These are phyloP conservation scores for Mortierella sp. DNA, from an alignment of 371 early-diverging fungal genomes.

Conservation along the genomic window DNA sequence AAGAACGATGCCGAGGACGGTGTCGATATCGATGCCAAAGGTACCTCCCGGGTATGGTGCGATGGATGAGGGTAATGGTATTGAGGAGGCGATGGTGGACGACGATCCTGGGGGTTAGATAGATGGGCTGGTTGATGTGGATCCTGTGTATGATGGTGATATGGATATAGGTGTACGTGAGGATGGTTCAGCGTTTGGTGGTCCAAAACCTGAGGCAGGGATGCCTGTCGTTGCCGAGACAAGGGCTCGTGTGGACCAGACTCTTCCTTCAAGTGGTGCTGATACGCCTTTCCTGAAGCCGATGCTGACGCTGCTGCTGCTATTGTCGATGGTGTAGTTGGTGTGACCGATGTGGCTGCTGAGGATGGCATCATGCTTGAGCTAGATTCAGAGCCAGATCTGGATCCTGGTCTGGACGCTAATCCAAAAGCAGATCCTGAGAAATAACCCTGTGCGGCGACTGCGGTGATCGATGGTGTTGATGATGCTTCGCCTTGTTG, in stretches of 20 bases:
- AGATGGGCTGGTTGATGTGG: not conserved
- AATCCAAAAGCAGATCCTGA: slow-evolving; percentile 12
- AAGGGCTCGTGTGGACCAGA: not conserved
- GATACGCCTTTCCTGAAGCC: not conserved
- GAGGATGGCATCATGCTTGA: slow-evolving; percentile 7
- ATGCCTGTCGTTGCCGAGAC: not conserved
- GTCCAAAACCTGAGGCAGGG: slow-evolving; percentile 4
- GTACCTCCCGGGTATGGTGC: not conserved
- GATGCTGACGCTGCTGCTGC: slow-evolving; percentile 13
- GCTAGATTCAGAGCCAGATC: slow-evolving; percentile 27
- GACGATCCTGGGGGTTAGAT: not conserved
- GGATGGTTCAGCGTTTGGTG: slow-evolving; percentile 2
- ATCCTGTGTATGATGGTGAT: slow-evolving; percentile 11
- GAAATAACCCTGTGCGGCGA: not conserved
- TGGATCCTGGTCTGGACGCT: slow-evolving; percentile 25
- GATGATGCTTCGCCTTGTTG: not conserved
- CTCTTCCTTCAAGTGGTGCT: not conserved
- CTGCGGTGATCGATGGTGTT: not conserved
- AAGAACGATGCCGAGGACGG: not conserved
- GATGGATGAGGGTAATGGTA: slow-evolving; percentile 1
- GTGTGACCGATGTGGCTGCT: slow-evolving; percentile 7
- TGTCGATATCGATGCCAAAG: not conserved
- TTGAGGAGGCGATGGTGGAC: not conserved
- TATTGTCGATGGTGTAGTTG: slow-evolving; percentile 4
- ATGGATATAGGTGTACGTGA: not conserved